phyloP scores from a whole-genome alignment of 2,329 filamentous ascomycete species.

The Mollisiaceae sp. region DNA sequence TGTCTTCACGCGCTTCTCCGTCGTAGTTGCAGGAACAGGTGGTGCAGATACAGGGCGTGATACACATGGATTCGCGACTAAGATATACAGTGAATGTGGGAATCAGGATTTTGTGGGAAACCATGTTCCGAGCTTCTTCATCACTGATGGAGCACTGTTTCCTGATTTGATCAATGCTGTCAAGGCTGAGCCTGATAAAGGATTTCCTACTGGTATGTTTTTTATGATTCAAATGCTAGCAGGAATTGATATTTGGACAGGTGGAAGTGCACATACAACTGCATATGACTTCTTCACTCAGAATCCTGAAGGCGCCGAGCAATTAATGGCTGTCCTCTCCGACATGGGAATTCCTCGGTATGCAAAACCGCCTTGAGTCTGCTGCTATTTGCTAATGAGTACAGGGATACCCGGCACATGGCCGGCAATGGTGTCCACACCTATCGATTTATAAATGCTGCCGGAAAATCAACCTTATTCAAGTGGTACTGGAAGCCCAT shows the following conservation, averaged over 20 bases:
- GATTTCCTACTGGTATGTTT: conserved; percentile 38
- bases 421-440: conserved; percentile 56
- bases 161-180: conserved; percentile 52
- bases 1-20: conserved; percentile 61
- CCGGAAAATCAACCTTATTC: conserved; percentile 53
- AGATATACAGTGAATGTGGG: conserved; percentile 56
- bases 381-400: neutral
- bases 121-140: conserved; percentile 51
- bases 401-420: conserved; percentile 42
- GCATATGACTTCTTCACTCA: conserved; percentile 51
- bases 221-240: neutral
- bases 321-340: conserved; percentile 56
- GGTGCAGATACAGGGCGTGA: conserved; percentile 53
- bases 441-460: conserved; percentile 49
- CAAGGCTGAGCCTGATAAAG: conserved; percentile 49
- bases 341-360: conserved; percentile 55
- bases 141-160: conserved; percentile 54
- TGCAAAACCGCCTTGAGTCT: conserved; percentile 35
- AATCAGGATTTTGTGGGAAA: conserved; percentile 59
- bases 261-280: conserved; percentile 44
- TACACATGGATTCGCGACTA: conserved; percentile 54
- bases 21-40: conserved; percentile 50
- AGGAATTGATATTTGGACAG: conserved; percentile 10
- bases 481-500: conserved; percentile 56
- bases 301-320: conserved; percentile 50